Evolutionary conservation across 345 rosid genomes (phyloP), one percentile per base, ranked within the genome.

Genomic region (Citropsis articulata): DNA sequence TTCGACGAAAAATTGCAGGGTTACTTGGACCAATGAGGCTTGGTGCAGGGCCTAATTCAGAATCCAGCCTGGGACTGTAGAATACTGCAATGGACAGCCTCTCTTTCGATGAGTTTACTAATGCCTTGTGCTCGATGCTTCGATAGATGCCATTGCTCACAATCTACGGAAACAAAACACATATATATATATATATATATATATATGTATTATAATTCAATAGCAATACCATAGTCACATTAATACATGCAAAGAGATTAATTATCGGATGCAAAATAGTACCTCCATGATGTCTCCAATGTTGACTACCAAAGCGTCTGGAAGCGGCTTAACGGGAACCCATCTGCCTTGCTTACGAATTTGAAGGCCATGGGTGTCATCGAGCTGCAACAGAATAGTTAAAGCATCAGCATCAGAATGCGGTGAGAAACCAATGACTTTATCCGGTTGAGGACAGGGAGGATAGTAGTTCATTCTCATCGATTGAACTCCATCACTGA

Each of bases 381-480:
- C 74, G 36, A 79, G 69, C 74, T 74, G 78, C 19, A 59, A 48
- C 21, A 79, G 74, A 42, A 79, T 67, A 0, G 82, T 79, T 4
- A 79, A 60, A 33, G 72, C 82, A 28, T 14, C 74, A 16, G 78
- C 67, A 74, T 79, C 78, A 31, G 85, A 84, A 80, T 84, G 87
- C 31, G 87, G 87, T n/a, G 83, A 72, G 25, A 86, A 77, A 21
- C 89, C 85, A 28, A 79, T 83, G 13, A 75, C 79, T 70, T 59
- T 81, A 10, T 86, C 83, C 30, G 86, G 85, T 77, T 86, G 73
- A 40, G 85, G 85, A 19, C 88, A 83, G 7, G 82, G 83, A 22
- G 88, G 88, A 66, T 86, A 86, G 77, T 81, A 81, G 35, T 86
- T 86, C 85, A 83, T 83, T 71, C 88, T 86, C 65, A 86, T 62